Evolutionary conservation across 1,139 yeast species (phyloP).

Genomic region (Blastobotrys apis): DNA sequence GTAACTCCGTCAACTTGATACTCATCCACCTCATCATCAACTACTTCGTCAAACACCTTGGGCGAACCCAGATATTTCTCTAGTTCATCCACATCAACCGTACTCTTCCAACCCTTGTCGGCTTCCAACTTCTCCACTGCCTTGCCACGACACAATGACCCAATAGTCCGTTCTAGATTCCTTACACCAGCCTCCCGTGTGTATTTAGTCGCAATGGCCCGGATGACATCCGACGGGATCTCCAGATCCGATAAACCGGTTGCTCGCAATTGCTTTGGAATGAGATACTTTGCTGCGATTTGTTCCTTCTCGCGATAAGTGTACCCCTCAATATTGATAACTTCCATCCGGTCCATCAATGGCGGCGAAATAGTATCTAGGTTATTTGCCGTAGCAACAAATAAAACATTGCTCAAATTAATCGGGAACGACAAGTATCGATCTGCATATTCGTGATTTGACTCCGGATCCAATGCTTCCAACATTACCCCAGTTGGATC

Average conservation of each 20-base stretch:
- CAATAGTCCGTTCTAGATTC: conserved; percentile 65
- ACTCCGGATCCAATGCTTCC: conserved; percentile 91
- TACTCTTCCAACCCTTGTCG: conserved; percentile 18
- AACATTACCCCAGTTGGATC: conserved; percentile 90
- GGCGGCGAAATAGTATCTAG: conserved; percentile 73
- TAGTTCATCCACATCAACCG: conserved; percentile 35
- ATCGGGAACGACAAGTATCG: conserved; percentile 86
- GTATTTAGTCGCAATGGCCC: conserved; percentile 63
- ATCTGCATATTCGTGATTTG: conserved; percentile 72
- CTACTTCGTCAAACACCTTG: conserved; percentile 37
- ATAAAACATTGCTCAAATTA: conserved; percentile 77
- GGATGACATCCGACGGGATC: conserved; percentile 47
- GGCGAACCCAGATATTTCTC: conserved; percentile 46
- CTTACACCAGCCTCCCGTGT: conserved; percentile 90
- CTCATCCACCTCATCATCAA: conserved; percentile 35
- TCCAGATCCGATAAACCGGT: conserved; percentile 56
- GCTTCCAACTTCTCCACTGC: conserved; percentile 59
- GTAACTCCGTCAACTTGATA: conserved; percentile 27
- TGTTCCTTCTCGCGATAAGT: conserved; percentile 73
- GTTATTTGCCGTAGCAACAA: conserved; percentile 89
- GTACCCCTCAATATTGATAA: conserved; percentile 76
- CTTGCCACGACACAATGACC: conserved; percentile 71
- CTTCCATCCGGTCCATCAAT: conserved; percentile 80
- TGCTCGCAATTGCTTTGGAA: conserved; percentile 73
- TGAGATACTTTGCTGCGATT: conserved; percentile 64